Evolutionary conservation across 2,329 filamentous ascomycete species (phyloP).

Genomic region (Fusarium compactum): DNA sequence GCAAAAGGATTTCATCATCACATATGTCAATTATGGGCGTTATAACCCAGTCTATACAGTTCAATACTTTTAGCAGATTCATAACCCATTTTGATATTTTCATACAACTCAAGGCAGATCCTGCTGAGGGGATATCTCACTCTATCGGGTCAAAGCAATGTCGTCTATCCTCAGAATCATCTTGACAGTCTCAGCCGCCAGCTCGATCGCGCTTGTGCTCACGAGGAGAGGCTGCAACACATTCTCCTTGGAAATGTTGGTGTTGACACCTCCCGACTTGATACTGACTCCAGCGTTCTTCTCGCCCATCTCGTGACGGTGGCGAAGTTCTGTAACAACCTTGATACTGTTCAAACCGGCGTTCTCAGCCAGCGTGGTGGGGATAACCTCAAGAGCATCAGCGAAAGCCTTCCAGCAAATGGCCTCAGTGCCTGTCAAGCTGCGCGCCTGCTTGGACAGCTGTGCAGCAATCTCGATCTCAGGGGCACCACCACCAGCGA

Average conservation of each 20-base stretch:
- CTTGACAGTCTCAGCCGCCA: constrained; percentile 98
- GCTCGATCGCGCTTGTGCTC: constrained; percentile 95
- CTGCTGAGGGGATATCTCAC: constrained; percentile 48
- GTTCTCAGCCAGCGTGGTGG: constrained; percentile 96
- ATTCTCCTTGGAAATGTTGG: constrained; percentile 96
- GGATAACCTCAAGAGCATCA: constrained; percentile 96
- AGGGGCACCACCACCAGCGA: constrained; percentile 94
- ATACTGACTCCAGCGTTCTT: constrained; percentile 97
- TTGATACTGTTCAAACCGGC: constrained; percentile 98
- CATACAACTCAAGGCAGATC: constrained; percentile 51
- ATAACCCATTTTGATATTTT: constrained; percentile 52
- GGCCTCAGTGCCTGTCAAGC: constrained; percentile 89
- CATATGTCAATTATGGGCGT: constrained; percentile 15
- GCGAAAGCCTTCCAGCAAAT: constrained; percentile 99
- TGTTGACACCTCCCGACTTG: constrained; percentile 96
- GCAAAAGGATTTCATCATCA: constrained; percentile 1
- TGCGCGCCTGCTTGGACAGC: constrained; percentile 83
- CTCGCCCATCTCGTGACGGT: constrained; percentile 94
- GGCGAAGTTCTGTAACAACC: constrained; percentile 94
- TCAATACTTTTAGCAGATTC: constrained; percentile 43
- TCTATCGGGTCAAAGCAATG: constrained; percentile 72
- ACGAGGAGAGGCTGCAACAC: constrained; percentile 96
- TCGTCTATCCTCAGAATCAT: constrained; percentile 81
- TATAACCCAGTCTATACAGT: constrained; percentile 20
- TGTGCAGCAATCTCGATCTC: constrained; percentile 96